phyloP scores from a whole-genome alignment of 805 yeast genomes.

The Metschnikowia amazonensis region DNA sequence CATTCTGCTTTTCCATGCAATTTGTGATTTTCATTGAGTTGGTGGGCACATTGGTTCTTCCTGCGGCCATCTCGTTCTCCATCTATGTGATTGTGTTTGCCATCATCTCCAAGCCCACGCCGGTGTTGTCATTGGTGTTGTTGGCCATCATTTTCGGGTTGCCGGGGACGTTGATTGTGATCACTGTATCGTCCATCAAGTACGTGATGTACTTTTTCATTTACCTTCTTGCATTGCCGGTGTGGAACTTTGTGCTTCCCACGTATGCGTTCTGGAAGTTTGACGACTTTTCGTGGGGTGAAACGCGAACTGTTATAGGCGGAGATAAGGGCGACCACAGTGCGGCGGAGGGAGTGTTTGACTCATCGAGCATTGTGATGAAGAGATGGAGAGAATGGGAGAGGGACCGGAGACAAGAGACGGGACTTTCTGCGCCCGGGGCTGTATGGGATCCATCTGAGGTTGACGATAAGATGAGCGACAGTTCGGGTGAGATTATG shows the following conservation, averaged over 20 bases:
- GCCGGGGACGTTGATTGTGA: conserved; percentile 76
- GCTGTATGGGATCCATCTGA: conserved; percentile 47
- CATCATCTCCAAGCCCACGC: conserved; percentile 69
- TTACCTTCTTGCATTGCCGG: conserved; percentile 78
- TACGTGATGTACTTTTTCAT: conserved; percentile 77
- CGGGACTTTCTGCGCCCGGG: conserved; percentile 30
- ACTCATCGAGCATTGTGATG: conserved; percentile 85
- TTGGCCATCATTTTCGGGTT: conserved; percentile 78
- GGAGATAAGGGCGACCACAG: conserved; percentile 66
- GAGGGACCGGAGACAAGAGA: conserved; percentile 49
- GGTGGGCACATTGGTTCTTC: conserved; percentile 82
- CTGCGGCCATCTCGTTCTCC: conserved; percentile 83
- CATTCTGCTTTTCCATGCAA: conserved; percentile 93
- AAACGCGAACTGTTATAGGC: conserved; percentile 75
- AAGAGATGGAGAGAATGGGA: conserved; percentile 95
- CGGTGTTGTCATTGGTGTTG: conserved; percentile 68
- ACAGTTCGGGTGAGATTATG: neutral
- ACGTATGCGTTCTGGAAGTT: conserved; percentile 89
- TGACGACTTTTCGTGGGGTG: conserved; percentile 97
- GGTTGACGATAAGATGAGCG: conserved; percentile 7
- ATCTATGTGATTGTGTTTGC: conserved; percentile 72
- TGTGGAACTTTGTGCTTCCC: conserved; percentile 90
- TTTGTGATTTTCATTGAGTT: conserved; percentile 81
- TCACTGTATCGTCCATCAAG: conserved; percentile 71
- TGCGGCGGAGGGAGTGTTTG: conserved; percentile 76